Conservation (phyloP, 129 eudicot species). For the Lactuca saligna region DNA sequence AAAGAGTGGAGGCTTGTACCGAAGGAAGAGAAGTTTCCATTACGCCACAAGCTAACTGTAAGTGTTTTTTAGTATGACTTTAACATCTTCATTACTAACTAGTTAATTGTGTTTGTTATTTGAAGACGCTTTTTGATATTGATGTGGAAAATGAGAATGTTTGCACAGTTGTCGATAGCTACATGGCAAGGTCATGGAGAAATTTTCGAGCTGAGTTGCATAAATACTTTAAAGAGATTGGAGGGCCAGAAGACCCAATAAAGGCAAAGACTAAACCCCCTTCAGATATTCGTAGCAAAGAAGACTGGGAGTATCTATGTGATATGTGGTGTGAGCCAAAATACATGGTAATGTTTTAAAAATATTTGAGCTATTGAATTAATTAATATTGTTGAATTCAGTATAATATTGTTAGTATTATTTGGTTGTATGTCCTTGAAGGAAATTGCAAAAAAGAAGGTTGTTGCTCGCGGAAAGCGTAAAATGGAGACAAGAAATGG, state of each 20-base stretch:
- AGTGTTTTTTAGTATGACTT: not conserved
- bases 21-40: too few species aligned
- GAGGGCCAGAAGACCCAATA: not conserved
- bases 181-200: conserved; percentile 13
- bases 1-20: not conserved
- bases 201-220: not conserved
- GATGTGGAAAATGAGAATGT: not conserved
- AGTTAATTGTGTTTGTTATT: not conserved
- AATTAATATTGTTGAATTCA: not conserved
- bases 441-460: conserved; percentile 1
- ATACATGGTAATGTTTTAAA: not conserved
- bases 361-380: not conserved
- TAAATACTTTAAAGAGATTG: not conserved
- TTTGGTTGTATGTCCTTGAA: not conserved
- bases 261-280: conserved; percentile 1
- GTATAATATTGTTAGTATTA: not conserved
- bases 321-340: too few species aligned
- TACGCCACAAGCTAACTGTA: too few species aligned
- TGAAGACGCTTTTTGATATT: conserved; percentile 12
- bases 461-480: conserved; percentile 8
- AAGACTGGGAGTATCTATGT: conserved; percentile 7
- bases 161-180: conserved; percentile 8
- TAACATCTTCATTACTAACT: not conserved
- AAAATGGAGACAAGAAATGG: conserved; percentile 5
- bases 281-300: not conserved